Evolutionary conservation across 2,329 filamentous ascomycete species (phyloP).

Genomic region (Bipolaris zeicola): DNA sequence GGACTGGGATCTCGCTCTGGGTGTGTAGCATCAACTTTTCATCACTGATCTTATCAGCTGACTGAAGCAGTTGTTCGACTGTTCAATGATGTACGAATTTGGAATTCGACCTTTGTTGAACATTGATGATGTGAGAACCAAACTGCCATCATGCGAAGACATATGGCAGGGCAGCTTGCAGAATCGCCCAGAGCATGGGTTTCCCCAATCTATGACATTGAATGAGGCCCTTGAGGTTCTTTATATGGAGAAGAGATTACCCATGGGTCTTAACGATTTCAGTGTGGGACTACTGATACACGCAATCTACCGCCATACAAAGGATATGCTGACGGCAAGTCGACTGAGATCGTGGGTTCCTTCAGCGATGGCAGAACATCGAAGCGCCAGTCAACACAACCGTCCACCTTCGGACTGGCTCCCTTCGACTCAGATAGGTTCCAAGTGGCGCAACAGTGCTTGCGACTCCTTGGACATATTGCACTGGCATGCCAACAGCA

Average conservation of each 20-base stretch:
- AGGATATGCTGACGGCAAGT: slow-evolving; percentile 56
- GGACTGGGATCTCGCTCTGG: slow-evolving; percentile 16
- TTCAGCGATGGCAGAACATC: slow-evolving; percentile 24
- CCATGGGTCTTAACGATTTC: slow-evolving; percentile 55
- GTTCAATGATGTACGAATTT: slow-evolving; percentile 16
- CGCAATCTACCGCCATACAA: slow-evolving; percentile 57
- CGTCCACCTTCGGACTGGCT: slow-evolving; percentile 48
- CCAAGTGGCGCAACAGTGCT: slow-evolving; percentile 56
- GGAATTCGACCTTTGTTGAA: slow-evolving; percentile 15
- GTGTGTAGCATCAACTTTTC: not conserved
- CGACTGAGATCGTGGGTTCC: slow-evolving; percentile 50
- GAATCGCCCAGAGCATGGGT: not conserved
- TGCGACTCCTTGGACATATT: slow-evolving; percentile 61
- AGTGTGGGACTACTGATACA: slow-evolving; percentile 57
- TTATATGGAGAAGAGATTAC: slow-evolving; percentile 57
- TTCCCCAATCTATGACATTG: slow-evolving; percentile 4
- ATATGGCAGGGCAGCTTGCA: slow-evolving; percentile 13
- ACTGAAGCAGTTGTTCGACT: slow-evolving; percentile 6
- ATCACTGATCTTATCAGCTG: not conserved
- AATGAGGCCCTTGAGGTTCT: slow-evolving; percentile 50
- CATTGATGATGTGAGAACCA: slow-evolving; percentile 11
- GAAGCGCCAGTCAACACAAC: slow-evolving; percentile 1
- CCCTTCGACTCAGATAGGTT: slow-evolving; percentile 54
- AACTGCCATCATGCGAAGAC: slow-evolving; percentile 17
- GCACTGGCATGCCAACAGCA: slow-evolving; percentile 63